Percentiles rank a stretch among this genome's conserved stretches.
These are phyloP conservation scores for Solanum pennellii DNA, from an alignment of 257 asterid genomes.

Conservation along the genomic window DNA sequence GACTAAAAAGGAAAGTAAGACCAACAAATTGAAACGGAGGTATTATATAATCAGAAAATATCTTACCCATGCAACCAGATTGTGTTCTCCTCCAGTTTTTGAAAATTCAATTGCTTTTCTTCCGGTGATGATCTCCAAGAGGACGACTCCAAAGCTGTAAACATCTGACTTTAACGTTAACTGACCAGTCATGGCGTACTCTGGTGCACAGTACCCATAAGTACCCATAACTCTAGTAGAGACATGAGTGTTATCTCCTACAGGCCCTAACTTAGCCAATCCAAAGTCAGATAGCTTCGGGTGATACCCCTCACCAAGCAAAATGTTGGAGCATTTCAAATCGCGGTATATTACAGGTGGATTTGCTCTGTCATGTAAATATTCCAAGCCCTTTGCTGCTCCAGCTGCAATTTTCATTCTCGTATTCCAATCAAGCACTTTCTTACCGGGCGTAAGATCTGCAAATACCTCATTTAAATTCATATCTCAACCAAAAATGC, in stretches of 20 bases:
- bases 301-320: conserved; percentile 67
- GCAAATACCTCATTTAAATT: conserved; percentile 4
- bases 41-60: background rate
- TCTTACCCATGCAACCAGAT: conserved; percentile 81
- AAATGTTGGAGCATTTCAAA: conserved; percentile 82
- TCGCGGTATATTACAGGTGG: conserved; percentile 97
- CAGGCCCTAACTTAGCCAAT: conserved; percentile 89
- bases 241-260: conserved; percentile 90
- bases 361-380: conserved; percentile 64
- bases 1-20: background rate
- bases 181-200: conserved; percentile 95
- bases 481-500: background rate
- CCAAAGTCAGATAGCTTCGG: conserved; percentile 96
- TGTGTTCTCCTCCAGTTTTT: conserved; percentile 62
- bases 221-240: conserved; percentile 99
- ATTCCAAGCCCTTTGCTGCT: conserved; percentile 94
- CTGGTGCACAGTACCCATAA: conserved; percentile 97
- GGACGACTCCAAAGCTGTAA: conserved; percentile 96
- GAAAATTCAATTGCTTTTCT: conserved; percentile 79
- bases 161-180: conserved; percentile 87
- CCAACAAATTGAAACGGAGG: background rate
- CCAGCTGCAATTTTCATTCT: conserved; percentile 97
- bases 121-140: conserved; percentile 84
- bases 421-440: conserved; percentile 71
- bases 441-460: conserved; percentile 56